Conservation (phyloP, 805 yeast species). For the Ogataea nitratoaversa region DNA sequence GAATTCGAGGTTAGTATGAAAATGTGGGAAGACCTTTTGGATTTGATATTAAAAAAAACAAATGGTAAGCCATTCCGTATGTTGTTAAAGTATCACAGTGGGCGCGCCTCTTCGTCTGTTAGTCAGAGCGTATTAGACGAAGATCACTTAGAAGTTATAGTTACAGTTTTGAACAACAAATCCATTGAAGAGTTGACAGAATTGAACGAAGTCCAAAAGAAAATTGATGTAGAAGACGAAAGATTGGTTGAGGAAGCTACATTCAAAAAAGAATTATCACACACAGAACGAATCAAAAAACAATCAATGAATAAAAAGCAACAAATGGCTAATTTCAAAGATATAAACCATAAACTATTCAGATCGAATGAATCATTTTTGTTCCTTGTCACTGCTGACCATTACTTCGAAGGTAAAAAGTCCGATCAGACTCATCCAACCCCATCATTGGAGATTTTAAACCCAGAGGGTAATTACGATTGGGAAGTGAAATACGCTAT, state of each 20-base stretch:
- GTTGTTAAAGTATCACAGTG: constrained; percentile 18
- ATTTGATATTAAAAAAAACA: constrained; percentile 30
- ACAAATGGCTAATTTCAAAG: constrained; percentile 12
- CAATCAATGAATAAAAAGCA: constrained; percentile 14
- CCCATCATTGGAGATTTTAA: constrained; percentile 26
- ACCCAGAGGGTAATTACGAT: constrained; percentile 4
- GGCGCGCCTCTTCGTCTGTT: background rate
- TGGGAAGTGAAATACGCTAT: constrained; percentile 30
- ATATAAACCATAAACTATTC: constrained; percentile 15
- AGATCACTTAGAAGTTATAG: constrained; percentile 12
- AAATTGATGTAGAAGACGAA: constrained; percentile 8
- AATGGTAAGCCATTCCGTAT: constrained; percentile 36
- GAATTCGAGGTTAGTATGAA: constrained; percentile 63
- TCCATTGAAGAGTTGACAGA: constrained; percentile 8
- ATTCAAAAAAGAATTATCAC: constrained; percentile 6
- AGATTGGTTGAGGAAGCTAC: constrained; percentile 10
- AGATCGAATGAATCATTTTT: constrained; percentile 28
- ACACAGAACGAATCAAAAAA: constrained; percentile 18
- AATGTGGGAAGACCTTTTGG: constrained; percentile 46
- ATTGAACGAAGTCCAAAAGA: constrained; percentile 15
- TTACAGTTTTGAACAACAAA: constrained; percentile 13
- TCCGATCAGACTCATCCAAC: constrained; percentile 23
- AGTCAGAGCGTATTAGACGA: background rate
- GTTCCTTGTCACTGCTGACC: constrained; percentile 34
- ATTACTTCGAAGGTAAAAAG: constrained; percentile 32